A percentile compares a stretch with the other conserved stretches of the same genome.
These are phyloP conservation scores for Aspergillus sp. DNA, from an alignment of 2,329 filamentous ascomycete genomes.

Conservation along the genomic window DNA sequence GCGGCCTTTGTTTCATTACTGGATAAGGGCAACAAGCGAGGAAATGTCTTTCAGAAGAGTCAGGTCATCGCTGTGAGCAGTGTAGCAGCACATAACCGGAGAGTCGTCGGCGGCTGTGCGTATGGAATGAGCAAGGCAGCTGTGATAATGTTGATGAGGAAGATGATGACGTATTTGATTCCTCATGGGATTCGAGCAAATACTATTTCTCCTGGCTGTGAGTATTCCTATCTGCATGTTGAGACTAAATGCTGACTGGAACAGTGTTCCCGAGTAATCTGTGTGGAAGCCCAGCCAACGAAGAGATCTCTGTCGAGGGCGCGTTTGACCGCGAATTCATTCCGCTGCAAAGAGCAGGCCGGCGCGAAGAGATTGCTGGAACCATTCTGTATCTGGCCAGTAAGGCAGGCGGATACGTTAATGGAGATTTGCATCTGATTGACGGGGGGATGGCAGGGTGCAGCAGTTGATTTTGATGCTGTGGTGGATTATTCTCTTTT, in stretches of 20 bases:
- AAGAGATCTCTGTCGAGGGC: conserved; percentile 10
- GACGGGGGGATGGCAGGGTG: conserved; percentile 40
- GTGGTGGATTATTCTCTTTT: too few species aligned
- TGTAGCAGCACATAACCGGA: conserved; percentile 23
- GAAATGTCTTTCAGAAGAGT: conserved; percentile 17
- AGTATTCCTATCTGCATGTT: not conserved
- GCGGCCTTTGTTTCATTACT: conserved; percentile 38
- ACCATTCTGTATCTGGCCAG: conserved; percentile 54
- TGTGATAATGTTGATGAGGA: conserved; percentile 21
- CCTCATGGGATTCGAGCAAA: conserved; percentile 24
- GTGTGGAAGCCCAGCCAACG: not conserved
- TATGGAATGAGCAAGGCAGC: conserved; percentile 28
- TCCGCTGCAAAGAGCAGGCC: conserved; percentile 39
- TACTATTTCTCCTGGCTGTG: conserved; percentile 26
- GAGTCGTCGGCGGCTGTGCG: conserved; percentile 20
- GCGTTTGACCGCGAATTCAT: conserved; percentile 9
- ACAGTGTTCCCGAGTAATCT: not conserved
- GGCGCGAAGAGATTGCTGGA: conserved; percentile 51
- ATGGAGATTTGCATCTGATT: conserved; percentile 54
- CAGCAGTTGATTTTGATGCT: not conserved
- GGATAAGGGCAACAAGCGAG: conserved; percentile 30
- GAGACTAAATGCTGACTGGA: not conserved
- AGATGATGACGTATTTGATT: conserved; percentile 18
- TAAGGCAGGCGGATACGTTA: conserved; percentile 55
- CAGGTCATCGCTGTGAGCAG: conserved; percentile 29